Base-by-base conservation (phyloP, 73 alveolate genomes). In the Paramecium caudatum region DNA sequence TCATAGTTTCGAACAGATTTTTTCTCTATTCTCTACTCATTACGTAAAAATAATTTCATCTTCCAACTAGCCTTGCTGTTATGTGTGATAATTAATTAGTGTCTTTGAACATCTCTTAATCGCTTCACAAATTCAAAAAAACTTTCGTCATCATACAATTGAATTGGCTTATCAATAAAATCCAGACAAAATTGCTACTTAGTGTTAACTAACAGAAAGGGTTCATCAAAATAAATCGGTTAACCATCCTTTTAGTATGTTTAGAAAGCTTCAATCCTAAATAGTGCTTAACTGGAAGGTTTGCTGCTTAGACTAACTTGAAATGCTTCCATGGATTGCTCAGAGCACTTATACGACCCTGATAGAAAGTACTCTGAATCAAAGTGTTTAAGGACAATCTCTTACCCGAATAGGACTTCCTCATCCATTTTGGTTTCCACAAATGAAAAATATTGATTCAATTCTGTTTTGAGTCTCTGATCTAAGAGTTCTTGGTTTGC, bases 321-420 rank as follows among this genome's bases (percentile, higher is more conserved):
- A 19, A 74, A 74, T 19, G 88, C 88, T 21, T 74, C 88, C 43
- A 37, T 45, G 8, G 88, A 37, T 3, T 74, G 32, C 21, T 74
- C 68, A 17, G 88, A 74, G n/a, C 88, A 74, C 16, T 74, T 74
- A 8, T 74, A 74, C 36, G 88, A 41, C 43, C 88, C 88, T 34
- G 21, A 23, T 25, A 74, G 43, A 74, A 27, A 74, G 21, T 41
- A 74, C 19, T 74, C 68, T 0, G 88, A 74, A 74, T 74, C 88
- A 30, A 13, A 36, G 43, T 74, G 88, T 74, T 45, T 37, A 13
- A 74, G 32, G 36, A 74, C 68, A 21, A 74, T 39, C 21, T 74
- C 88, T 23, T 74, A 43, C 17, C 88, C 88, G 43, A 74, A 74
- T 4, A 74, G 34, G 21, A 74, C 88, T 23, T 74, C 88, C 16